Evolutionary conservation across 495 filamentous ascomycete genomes (phyloP), one percentile per base, ranked within the genome.

Genomic region (Penicillium flavigenum): DNA sequence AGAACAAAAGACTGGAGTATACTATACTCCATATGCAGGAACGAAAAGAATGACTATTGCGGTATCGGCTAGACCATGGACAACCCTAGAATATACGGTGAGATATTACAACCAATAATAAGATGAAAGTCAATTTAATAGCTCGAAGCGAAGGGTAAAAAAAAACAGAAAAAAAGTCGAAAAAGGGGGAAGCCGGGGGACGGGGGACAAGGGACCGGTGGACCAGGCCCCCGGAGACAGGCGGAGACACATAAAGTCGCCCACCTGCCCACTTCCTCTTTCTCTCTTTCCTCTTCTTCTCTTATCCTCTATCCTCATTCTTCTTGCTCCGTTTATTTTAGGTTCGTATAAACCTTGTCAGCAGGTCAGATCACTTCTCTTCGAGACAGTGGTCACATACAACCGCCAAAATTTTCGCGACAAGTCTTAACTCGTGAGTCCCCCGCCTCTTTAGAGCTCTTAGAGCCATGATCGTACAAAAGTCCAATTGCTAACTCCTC

Each of bases 321-420:
- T 41, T 17, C 50, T 52, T 29, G 42, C 39, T 29, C 44, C 43
- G 43, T 47, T 47, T 55, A 47, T 27, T 39, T 61, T 63, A 61
- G 64, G 66, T 69, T 67, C 66, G 66, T 69, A 69, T 67, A 65
- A 69, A 63, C 66, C 66, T 69, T 69, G 55, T 67, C 66, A 69
- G 56, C 59, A 69, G 66, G 66, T 70, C 63, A 58, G 73, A 76
- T 77, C 72, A 72, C 76, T 69, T 72, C 65, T 65, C 57, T 24
- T 58, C 32, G 64, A 68, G 69, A 73, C 64, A 62, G 74, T 79
- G 72, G 68, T 77, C 76, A 65, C 64, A 64, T 63, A 68, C 72
- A 69, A 74, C 75, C 73, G 76, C 59, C 76, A 79, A 66, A 61
- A 79, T 79, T 79, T 79, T 79, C 74, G 58, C 71, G 70, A 79